These are phyloP conservation scores for Tuber microsphaerosporum DNA, from an alignment of 495 filamentous ascomycete genomes.

Conservation along the genomic window DNA sequence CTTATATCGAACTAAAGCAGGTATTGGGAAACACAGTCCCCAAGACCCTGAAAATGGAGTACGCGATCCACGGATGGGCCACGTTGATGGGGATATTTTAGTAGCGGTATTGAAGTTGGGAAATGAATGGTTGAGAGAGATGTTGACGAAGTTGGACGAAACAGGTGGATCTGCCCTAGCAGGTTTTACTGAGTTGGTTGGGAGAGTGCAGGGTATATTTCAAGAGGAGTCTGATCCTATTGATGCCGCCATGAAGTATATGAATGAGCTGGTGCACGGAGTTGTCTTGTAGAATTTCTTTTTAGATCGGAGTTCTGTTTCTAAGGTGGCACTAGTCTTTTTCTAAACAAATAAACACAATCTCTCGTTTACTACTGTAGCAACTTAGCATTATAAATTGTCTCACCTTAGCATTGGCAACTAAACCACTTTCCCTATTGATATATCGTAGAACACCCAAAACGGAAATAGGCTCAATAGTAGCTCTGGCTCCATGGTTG, in stretches of 20 bases:
- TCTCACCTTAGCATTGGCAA: not conserved
- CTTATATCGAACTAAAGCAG: constrained; percentile 24
- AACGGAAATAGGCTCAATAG: not conserved
- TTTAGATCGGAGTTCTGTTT: not conserved
- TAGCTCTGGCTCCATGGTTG: not conserved
- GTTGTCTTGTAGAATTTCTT: constrained; percentile 37
- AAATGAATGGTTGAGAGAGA: constrained; percentile 29
- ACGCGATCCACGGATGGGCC: constrained; percentile 25
- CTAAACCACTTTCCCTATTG: not conserved
- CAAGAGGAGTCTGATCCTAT: constrained; percentile 47
- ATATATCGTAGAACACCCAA: not conserved
- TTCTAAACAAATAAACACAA: not conserved
- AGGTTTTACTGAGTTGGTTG: constrained; percentile 47
- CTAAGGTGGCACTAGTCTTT: not conserved
- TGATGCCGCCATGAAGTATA: constrained; percentile 47
- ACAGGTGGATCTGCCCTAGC: constrained; percentile 13
- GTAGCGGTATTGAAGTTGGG: constrained; percentile 33
- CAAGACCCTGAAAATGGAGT: constrained; percentile 8
- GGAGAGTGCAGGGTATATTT: constrained; percentile 48
- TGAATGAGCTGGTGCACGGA: constrained; percentile 45
- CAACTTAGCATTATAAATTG: not conserved
- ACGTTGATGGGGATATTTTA: constrained; percentile 38
- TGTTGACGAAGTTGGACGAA: constrained; percentile 20
- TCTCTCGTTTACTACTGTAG: not conserved
- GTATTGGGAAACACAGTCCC: constrained; percentile 9